These are phyloP conservation scores for Schoenoplectus tabernaemontani DNA, from an alignment of 202 grass and related monocot genomes.

Conservation along the genomic window DNA sequence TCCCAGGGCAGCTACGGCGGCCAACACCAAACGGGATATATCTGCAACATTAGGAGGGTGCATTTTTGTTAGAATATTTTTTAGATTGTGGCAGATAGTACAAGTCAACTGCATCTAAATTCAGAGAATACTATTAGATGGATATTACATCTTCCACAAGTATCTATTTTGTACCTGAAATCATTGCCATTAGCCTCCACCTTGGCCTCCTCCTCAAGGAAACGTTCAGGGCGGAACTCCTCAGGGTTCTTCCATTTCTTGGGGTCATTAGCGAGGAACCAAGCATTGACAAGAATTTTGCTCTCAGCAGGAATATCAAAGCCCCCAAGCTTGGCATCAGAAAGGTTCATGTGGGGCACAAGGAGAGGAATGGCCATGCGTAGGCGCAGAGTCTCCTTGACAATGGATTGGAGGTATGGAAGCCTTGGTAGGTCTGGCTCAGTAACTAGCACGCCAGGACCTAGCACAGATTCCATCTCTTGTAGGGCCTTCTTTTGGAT, in stretches of 20 bases:
- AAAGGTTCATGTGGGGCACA: constrained; percentile 89
- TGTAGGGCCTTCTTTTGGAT: constrained; percentile 43
- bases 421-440: constrained; percentile 66
- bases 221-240: constrained; percentile 63
- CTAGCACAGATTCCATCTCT: constrained; percentile 46
- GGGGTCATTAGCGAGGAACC: constrained; percentile 78
- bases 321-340: constrained; percentile 54
- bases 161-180: constrained; percentile 34
- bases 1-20: constrained; percentile 70
- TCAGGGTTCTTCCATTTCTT: constrained; percentile 55
- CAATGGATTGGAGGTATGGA: constrained; percentile 62
- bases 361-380: constrained; percentile 91
- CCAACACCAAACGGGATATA: constrained; percentile 76
- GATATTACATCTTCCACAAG: not conserved
- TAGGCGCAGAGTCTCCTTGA: constrained; percentile 77
- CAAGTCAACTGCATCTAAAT: not conserved
- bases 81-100: not conserved
- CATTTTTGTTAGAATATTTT: constrained; percentile 8
- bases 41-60: constrained; percentile 7
- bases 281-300: constrained; percentile 82
- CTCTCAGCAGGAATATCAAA: constrained; percentile 76
- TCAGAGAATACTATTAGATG: not conserved
- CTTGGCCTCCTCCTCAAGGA: constrained; percentile 62
- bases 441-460: constrained; percentile 35
- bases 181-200: constrained; percentile 72